A percentile compares a stretch with the other conserved stretches of the same genome.
Evolutionary conservation across 148 eudicot genomes (phyloP).

Genomic region (Rhododendron ovatum): DNA sequence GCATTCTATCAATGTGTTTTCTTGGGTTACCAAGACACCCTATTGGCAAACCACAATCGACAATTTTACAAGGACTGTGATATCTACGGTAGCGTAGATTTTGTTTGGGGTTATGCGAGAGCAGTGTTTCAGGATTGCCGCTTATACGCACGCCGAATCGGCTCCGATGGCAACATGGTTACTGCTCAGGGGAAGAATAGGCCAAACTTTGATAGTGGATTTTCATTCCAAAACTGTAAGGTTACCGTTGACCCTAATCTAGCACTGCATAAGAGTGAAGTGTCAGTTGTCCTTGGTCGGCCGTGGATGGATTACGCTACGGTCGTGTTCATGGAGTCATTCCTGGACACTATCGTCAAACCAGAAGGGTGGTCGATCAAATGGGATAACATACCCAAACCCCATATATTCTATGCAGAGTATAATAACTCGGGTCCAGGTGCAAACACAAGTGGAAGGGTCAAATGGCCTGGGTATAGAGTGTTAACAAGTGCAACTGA

Average conservation of each 20-base stretch:
- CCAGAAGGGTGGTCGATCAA: neutral
- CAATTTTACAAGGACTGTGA: too few relatives aligned
- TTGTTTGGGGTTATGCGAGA: neutral
- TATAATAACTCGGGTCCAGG: neutral
- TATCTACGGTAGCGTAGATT: neutral
- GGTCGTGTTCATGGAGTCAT: neutral
- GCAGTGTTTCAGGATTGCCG: neutral
- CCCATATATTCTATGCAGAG: neutral
- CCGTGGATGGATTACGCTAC: neutral
- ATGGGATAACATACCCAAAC: neutral
- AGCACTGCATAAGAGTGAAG: neutral
- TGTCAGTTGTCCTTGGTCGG: neutral
- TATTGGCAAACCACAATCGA: too few relatives aligned
- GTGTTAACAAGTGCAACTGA: neutral
- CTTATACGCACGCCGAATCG: neutral
- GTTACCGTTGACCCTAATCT: neutral
- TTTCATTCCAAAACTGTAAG: neutral
- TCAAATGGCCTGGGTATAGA: neutral
- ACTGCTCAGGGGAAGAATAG: neutral
- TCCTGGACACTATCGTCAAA: neutral
- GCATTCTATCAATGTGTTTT: too few relatives aligned
- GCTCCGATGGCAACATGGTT: neutral
- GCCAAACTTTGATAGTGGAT: neutral
- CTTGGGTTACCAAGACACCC: too few relatives aligned
- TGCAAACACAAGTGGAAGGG: neutral